Evolutionary conservation across 2,329 filamentous ascomycete species (phyloP), one percentile per base, ranked within the genome.

Genomic region (Sclerotinia trifoliorum): DNA sequence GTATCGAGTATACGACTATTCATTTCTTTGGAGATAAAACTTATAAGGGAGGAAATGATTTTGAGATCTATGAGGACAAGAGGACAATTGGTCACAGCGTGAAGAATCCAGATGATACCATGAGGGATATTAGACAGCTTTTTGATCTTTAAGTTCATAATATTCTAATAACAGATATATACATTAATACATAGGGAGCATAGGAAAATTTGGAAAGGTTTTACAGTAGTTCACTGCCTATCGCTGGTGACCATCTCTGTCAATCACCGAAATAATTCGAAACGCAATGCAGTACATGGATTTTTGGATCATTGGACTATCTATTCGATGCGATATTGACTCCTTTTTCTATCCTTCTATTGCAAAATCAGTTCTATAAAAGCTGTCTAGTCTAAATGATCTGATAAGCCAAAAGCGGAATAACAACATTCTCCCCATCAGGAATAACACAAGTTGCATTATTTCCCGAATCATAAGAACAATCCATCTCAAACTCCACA

Each of bases 1-100:
- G 90, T 71, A 83, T 96, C 71, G 82, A 88, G 32, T 98, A 94
- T 84, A 92, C 88, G 74, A 94, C 87, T 56, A 90, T 98, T 74
- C 95, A 98, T 84, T 98, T 98, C 86, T 99, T 98, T 77, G 95
- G 95, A 73, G 95, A 99, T 85, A 99, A 98, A 89, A 92, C 92
- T 35, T 89, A 88, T 78, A 81, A 89, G 79, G 94, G 95, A 72
- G 95, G 95, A 71, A 99, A 98, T 80, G 95, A 99, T 81, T 94
- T 89, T 78, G 94, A 98, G 83, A 97, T 99, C 78, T 98, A 90
- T 80, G 84, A 82, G 73, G 94, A 98, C 78, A 77, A 85, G 66
- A 85, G 94, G 77, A 96, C 92, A 48, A 88, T 90, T 70, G 95
- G 95, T 2, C 95, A 99, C 81, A 84, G 89, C 35, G 95, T 98